A percentile compares a stretch with the other conserved stretches of the same genome.
Conservation (phyloP, 2,329 filamentous ascomycete species). For the Fusarium sp. region DNA sequence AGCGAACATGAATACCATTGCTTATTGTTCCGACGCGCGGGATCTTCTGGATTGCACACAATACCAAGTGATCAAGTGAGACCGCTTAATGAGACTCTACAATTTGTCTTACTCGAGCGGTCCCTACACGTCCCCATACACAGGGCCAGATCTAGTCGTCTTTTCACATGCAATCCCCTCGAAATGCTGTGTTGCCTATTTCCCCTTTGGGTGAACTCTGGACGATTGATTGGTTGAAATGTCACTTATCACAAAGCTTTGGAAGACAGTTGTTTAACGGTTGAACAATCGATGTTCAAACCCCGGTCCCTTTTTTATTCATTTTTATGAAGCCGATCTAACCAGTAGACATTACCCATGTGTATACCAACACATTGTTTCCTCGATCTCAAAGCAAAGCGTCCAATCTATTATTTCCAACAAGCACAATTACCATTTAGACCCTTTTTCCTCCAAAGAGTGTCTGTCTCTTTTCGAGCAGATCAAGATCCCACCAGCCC, state of each 20-base stretch:
- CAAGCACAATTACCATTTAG: constrained; percentile 21
- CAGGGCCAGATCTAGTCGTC: too few relatives aligned
- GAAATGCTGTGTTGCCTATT: neutral
- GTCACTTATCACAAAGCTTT: neutral
- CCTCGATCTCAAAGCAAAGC: constrained; percentile 19
- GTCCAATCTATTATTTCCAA: constrained; percentile 31
- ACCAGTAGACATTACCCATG: constrained; percentile 47
- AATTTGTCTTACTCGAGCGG: neutral
- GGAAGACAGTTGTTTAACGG: neutral
- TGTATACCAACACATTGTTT: constrained; percentile 21
- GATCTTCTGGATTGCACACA: neutral
- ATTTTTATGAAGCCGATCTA: constrained; percentile 42
- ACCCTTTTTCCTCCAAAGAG: constrained; percentile 45
- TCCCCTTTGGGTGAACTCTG: neutral
- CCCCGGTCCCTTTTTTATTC: constrained; percentile 29
- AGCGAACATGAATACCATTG: neutral
- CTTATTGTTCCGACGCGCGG: neutral
- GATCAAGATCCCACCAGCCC: constrained; percentile 66
- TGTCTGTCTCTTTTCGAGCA: constrained; percentile 59
- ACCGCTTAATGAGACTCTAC: neutral
- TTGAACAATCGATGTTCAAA: constrained; percentile 22
- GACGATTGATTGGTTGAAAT: too few relatives aligned
- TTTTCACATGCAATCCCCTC: neutral
- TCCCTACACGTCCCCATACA: neutral
- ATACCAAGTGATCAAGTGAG: neutral